A percentile compares a stretch with the other conserved stretches of the same genome.
Evolutionary conservation across 192 early-diverging fungal genomes (phyloP).

Genomic region (Coemansia sp.): DNA sequence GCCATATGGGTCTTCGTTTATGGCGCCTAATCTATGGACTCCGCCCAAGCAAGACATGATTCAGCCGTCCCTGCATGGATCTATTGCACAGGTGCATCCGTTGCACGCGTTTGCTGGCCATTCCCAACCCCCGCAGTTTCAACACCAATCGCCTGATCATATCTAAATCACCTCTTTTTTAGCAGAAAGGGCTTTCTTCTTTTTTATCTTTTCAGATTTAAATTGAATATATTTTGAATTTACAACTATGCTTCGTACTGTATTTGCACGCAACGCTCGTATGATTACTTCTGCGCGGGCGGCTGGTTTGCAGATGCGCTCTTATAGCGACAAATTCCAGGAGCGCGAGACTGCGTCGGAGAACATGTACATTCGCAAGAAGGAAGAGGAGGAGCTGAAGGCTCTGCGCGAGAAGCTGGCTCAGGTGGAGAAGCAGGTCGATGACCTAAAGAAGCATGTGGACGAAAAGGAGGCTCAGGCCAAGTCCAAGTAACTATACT

Average conservation of each 20-base stretch:
- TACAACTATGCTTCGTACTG: constrained; percentile 34
- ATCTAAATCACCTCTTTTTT: no score
- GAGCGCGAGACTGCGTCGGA: constrained; percentile 51
- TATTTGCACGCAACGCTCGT: constrained; percentile 20
- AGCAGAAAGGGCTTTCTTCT: no score
- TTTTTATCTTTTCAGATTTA: no score
- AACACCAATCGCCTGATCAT: constrained; percentile 12
- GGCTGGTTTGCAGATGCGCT: constrained; percentile 15
- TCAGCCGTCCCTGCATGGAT: neutral
- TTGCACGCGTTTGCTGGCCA: constrained; percentile 1
- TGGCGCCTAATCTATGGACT: constrained; percentile 15
- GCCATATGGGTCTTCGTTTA: constrained; percentile 5
- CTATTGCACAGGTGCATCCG: constrained; percentile 1
- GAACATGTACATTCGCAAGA: constrained; percentile 53
- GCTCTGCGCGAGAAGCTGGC: constrained; percentile 33
- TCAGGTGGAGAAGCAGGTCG: constrained; percentile 29
- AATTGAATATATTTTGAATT: neutral
- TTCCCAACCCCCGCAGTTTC: neutral
- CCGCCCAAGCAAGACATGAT: constrained; percentile 14
- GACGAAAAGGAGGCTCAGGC: constrained; percentile 10
- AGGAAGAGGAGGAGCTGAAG: constrained; percentile 39
- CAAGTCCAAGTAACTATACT: neutral
- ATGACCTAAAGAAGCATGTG: constrained; percentile 33
- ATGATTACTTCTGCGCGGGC: constrained; percentile 7
- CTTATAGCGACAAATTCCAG: constrained; percentile 41